Evolutionary conservation across 805 yeast genomes (phyloP).

Genomic region (Candida michaelii): DNA sequence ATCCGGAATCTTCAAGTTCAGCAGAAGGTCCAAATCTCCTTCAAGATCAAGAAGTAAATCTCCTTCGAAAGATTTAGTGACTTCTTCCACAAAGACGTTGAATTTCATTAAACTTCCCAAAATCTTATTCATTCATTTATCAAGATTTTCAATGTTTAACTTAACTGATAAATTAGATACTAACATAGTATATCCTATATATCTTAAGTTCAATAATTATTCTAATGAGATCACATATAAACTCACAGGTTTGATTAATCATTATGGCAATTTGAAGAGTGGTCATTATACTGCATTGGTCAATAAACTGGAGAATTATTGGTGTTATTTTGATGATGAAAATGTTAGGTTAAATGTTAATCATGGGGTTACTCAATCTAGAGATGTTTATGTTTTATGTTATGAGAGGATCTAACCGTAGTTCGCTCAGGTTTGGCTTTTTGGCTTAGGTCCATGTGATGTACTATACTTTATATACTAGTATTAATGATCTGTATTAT

Average conservation of each 20-base stretch:
- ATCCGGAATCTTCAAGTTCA: slow-evolving; percentile 35
- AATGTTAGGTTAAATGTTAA: slow-evolving; percentile 42
- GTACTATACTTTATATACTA: too few relatives aligned
- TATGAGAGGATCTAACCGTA: slow-evolving; percentile 49
- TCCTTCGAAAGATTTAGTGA: slow-evolving; percentile 8
- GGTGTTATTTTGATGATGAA: slow-evolving; percentile 81
- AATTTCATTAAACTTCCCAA: slow-evolving; percentile 36
- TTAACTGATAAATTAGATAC: slow-evolving; percentile 53
- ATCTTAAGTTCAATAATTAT: slow-evolving; percentile 44
- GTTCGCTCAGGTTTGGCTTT: too few relatives aligned
- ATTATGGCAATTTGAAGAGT: slow-evolving; percentile 64
- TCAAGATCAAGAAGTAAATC: slow-evolving; percentile 17
- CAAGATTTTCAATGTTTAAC: slow-evolving; percentile 47
- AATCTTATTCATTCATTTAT: slow-evolving; percentile 39
- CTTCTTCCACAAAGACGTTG: slow-evolving; percentile 26
- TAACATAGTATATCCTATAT: slow-evolving; percentile 54
- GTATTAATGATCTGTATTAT: too few relatives aligned
- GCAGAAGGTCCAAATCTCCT: slow-evolving; percentile 37
- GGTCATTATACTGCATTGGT: slow-evolving; percentile 78
- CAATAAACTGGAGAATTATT: slow-evolving; percentile 51
- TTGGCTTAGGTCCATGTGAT: too few relatives aligned
- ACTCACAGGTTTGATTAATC: slow-evolving; percentile 66
- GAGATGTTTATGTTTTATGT: slow-evolving; percentile 69
- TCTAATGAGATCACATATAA: slow-evolving; percentile 45
- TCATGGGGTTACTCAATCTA: slow-evolving; percentile 52